Base-by-base conservation (phyloP, 805 yeast genomes). In the Torulaspora maleeae region DNA sequence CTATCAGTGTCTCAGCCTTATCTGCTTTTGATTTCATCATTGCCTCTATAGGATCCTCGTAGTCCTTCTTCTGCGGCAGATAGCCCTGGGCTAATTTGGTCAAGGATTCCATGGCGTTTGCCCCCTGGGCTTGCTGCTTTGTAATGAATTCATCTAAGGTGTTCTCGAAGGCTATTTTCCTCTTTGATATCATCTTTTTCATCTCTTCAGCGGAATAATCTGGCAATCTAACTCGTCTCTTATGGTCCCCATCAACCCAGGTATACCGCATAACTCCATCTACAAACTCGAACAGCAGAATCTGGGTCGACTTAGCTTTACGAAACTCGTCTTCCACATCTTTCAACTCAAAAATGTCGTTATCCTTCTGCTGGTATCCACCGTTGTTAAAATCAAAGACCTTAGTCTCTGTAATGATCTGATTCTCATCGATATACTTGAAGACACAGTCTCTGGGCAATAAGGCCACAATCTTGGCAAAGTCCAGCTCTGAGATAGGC, bases 381-480 rank as follows among this genome's bases (percentile, higher is more conserved):
- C 70, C 69, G 36, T 64, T 60, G 3, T 66, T 62, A 52, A 65
- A 68, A 36, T 61, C 63, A 52, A 64, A 68, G 33, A 61, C 60
- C 49, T 69, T 68, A 28, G 67, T 59, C 47, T 68, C 73, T 2
- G 63, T 58, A 5, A 61, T 62, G 9, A 80, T 58, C 53, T 82
- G 90, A 56, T 83, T 82, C 59, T 83, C 88, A 61, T 90, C 96
- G 36, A 84, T 80, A 60, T 86, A 90, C 41, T 80, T 85, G 56
- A 82, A 81, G 2, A 79, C 68, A 10, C 86, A 77, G 39, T 85
- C 91, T 22, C 75, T 69, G 0, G 95, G 95, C 1, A 86, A 61
- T 6, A 89, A 56, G 7, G 69, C 74, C 36, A 73, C 76, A 27
- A 90, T 72, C 45, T 74, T 71, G 1, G 95, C 86, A 28, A 84